Evolutionary conservation across 1,139 yeast genomes (phyloP), one percentile per base, ranked within the genome.

Genomic region (Sugiyamaella paludigena): DNA sequence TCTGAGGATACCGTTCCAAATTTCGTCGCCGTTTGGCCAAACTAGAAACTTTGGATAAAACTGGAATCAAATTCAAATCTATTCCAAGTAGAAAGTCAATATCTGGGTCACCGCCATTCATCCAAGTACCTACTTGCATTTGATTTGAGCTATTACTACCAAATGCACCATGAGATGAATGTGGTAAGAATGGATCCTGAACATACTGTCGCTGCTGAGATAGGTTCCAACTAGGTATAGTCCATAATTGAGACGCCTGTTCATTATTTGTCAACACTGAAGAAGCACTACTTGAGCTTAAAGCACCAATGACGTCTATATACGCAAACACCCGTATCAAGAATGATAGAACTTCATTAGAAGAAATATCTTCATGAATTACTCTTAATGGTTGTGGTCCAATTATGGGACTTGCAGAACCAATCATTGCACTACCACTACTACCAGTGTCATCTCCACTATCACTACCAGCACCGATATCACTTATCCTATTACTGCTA

Each of bases 261-360:
- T 56, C 62, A 24, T 58, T 56, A 12, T 57, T 57, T 4, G 59
- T 53, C 19, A 63, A 48, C 11, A 61, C 54, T 2, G 68, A 61
- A 2, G 61, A 52, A 1, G 65, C 65, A 15, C 56, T 45, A 24
- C 60, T 54, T 3, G 67, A 60, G 28, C 64, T 58, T 31, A 84
- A 67, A 1, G 83, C 77, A 0, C 89, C 87, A 34, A 85, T 75
- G 1, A 83, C 80, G 58, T 84, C 91, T 41, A 83, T 71, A 58
- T 83, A 86, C 0, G 83, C 84, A 60, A 81, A 83, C 85, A 91
- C 83, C 49, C 92, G 68, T 61, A 81, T 73, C 48, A 86, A 68
- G 59, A 86, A 85, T 56, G 74, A 82, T 1, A 81, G 67, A 9
- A 82, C 72, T 55, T 80, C 77, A 7, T 71, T 64, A 40, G 68